Evolutionary conservation across 164 flowering plant genomes (phyloP).

Genomic region (Magnolia kwangsiensis): DNA sequence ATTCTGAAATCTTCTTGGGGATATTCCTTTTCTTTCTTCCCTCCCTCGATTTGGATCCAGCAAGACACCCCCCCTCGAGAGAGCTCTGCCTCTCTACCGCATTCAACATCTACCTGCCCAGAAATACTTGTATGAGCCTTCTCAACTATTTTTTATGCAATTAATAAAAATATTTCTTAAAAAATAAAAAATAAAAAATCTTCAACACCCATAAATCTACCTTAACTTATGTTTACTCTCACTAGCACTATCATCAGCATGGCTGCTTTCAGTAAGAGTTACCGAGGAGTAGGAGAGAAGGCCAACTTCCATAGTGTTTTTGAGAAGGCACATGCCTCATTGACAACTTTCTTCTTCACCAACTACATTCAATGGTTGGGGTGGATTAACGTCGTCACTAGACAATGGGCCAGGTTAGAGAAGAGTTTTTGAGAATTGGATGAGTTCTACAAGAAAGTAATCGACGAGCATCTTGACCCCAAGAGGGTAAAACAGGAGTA

Average conservation of each 20-base stretch:
- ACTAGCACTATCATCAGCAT: slow-evolving; percentile 19
- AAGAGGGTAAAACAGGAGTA: slow-evolving; percentile 8
- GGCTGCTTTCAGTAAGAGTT: slow-evolving; percentile 28
- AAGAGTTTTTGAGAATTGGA: slow-evolving; percentile 26
- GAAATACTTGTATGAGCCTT: too few relatives aligned
- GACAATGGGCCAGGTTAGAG: slow-evolving; percentile 17
- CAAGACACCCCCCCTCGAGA: too few relatives aligned
- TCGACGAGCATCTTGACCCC: too few relatives aligned
- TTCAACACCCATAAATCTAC: slow-evolving; percentile 15
- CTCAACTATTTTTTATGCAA: too few relatives aligned
- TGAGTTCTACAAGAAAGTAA: slow-evolving; percentile 19
- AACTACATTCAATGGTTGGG: slow-evolving; percentile 37
- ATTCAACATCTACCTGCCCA: too few relatives aligned
- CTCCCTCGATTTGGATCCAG: too few relatives aligned
- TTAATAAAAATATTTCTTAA: too few relatives aligned
- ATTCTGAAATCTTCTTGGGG: too few relatives aligned
- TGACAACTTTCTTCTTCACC: slow-evolving; percentile 20
- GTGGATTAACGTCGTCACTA: too few relatives aligned
- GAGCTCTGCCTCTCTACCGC: too few relatives aligned
- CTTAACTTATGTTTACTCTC: slow-evolving; percentile 10
- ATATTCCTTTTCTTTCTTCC: too few relatives aligned
- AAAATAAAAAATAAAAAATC: too few relatives aligned
- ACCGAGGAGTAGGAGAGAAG: background rate
- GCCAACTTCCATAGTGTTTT: slow-evolving; percentile 5
- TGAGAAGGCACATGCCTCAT: slow-evolving; percentile 11